A percentile compares a stretch with the other conserved stretches of the same genome.
phyloP scores from a whole-genome alignment of 116 monocot genomes.

The Posidonia oceanica region DNA sequence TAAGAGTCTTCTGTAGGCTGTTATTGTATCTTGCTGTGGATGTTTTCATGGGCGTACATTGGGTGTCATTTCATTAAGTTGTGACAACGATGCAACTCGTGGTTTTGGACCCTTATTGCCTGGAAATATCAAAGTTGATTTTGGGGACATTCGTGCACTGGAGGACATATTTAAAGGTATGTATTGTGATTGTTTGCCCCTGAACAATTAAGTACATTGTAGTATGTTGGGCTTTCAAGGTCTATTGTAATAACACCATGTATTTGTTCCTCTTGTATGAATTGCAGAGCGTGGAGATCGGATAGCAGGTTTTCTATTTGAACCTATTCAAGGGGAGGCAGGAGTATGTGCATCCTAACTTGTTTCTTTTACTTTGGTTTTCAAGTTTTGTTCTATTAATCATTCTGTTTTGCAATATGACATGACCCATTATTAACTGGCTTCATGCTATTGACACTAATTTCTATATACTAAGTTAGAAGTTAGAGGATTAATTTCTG shows the following conservation, averaged over 20 bases:
- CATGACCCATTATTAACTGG: no score
- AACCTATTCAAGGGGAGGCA: conserved; percentile 99
- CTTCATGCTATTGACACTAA: no score
- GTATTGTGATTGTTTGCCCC: background rate
- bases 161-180: conserved; percentile 70
- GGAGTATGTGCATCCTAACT: conserved; percentile 43
- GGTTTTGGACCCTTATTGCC: conserved; percentile 93
- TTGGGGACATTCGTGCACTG: conserved; percentile 66
- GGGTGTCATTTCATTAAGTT: conserved; percentile 95
- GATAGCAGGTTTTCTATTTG: conserved; percentile 89
- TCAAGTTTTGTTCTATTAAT: background rate
- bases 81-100: conserved; percentile 86
- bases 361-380: background rate
- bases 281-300: conserved; percentile 72
- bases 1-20: conserved; percentile 38
- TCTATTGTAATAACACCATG: background rate
- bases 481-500: no score
- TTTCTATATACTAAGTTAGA: no score
- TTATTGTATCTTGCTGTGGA: conserved; percentile 92
- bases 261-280: background rate
- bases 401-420: no score
- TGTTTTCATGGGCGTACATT: conserved; percentile 98
- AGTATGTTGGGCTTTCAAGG: background rate
- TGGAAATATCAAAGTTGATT: conserved; percentile 89
- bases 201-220: background rate